Conservation (phyloP, 768 basidiomycete species). For the Lentinula aciculospora region DNA sequence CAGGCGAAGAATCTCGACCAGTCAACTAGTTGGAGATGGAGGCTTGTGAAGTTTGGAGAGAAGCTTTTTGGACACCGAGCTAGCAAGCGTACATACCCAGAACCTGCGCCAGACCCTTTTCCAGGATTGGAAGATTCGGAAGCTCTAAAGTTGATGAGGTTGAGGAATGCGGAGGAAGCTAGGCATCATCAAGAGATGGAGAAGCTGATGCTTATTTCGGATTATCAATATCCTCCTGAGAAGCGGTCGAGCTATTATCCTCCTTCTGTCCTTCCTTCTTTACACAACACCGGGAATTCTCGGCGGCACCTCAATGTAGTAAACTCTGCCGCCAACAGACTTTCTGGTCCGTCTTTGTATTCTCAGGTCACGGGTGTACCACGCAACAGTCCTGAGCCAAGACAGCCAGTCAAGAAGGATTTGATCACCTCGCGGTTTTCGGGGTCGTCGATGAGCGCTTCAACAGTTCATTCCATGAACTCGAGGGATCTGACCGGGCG, state of each 20-base stretch:
- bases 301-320: conserved; percentile 17
- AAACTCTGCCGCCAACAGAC: conserved; percentile 17
- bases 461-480: not conserved
- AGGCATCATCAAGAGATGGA: conserved; percentile 44
- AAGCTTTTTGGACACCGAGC: conserved; percentile 47
- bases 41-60: conserved; percentile 52
- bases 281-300: conserved; percentile 19
- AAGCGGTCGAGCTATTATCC: conserved; percentile 32
- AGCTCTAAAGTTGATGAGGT: conserved; percentile 45
- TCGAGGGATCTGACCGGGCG: conserved; percentile 17
- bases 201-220: conserved; percentile 42
- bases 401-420: conserved; percentile 57
- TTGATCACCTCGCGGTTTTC: conserved; percentile 12
- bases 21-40: conserved; percentile 47
- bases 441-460: conserved; percentile 2
- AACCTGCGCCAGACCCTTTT: not conserved
- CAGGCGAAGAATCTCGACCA: conserved; percentile 47
- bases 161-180: conserved; percentile 46
- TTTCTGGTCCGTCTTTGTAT: conserved; percentile 56
- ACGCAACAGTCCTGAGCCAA: conserved; percentile 59
- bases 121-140: conserved; percentile 22
- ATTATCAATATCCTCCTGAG: conserved; percentile 37
- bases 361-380: conserved; percentile 64
- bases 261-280: conserved; percentile 38
- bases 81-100: conserved; percentile 13